phyloP scores from a whole-genome alignment of 2,329 filamentous ascomycete genomes.

The Didymella glomerata region DNA sequence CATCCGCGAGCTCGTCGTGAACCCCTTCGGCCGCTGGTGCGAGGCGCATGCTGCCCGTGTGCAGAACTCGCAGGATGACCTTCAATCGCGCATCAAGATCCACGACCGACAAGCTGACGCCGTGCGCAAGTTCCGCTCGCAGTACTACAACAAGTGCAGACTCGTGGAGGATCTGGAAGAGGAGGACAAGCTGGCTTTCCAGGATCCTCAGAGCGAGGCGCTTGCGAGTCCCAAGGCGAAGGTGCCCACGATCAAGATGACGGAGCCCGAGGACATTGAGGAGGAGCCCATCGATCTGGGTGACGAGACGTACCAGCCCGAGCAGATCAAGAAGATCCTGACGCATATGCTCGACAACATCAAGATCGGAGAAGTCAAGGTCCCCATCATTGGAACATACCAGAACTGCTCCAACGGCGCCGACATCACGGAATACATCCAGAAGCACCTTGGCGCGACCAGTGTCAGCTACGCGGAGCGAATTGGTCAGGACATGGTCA shows the following conservation, averaged over 20 bases:
- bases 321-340: constrained; percentile 91
- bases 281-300: constrained; percentile 91
- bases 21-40: constrained; percentile 94
- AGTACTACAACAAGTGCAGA: constrained; percentile 99
- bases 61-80: constrained; percentile 92
- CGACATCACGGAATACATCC: constrained; percentile 95
- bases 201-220: constrained; percentile 72
- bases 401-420: constrained; percentile 89
- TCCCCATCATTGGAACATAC: constrained; percentile 94
- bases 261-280: constrained; percentile 69
- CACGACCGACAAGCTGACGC: constrained; percentile 90
- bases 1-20: constrained; percentile 93
- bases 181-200: constrained; percentile 97
- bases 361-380: constrained; percentile 88
- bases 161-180: constrained; percentile 96
- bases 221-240: constrained; percentile 62
- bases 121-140: constrained; percentile 91
- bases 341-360: constrained; percentile 86
- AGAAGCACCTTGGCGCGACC: constrained; percentile 82
- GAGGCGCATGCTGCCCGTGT: constrained; percentile 91
- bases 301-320: constrained; percentile 82
- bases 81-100: constrained; percentile 88
- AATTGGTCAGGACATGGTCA: constrained; percentile 91
- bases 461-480: constrained; percentile 91
- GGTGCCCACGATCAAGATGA: constrained; percentile 89